Percentiles rank a stretch among this genome's conserved stretches.
Conservation (phyloP, 768 basidiomycete species). For the Asterophora parasitica region DNA sequence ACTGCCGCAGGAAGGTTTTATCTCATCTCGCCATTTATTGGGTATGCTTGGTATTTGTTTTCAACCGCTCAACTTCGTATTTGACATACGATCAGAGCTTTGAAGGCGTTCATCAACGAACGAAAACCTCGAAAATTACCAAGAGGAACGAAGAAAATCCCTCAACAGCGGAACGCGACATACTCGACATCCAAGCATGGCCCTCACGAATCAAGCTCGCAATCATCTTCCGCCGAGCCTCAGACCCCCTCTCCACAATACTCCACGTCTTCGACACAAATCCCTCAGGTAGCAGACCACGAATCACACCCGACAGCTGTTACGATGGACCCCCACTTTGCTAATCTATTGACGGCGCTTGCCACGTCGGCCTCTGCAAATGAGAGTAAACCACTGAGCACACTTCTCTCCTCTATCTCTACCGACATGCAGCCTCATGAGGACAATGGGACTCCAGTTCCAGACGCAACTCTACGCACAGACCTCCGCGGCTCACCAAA, state of each 20-base stretch:
- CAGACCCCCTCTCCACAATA: conserved; percentile 63
- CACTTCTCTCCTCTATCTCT: conserved; percentile 12
- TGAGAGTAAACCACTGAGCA: conserved; percentile 4
- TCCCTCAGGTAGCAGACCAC: conserved; percentile 30
- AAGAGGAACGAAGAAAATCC: neutral
- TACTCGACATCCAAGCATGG: conserved; percentile 23
- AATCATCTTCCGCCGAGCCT: conserved; percentile 56
- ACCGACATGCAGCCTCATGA: conserved; percentile 6
- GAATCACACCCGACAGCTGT: conserved; percentile 26
- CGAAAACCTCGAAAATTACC: conserved; percentile 44
- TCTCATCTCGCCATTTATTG: conserved; percentile 91
- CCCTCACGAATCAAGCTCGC: conserved; percentile 62
- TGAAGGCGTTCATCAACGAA: conserved; percentile 67
- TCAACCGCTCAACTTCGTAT: neutral
- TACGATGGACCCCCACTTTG: conserved; percentile 64
- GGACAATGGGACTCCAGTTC: conserved; percentile 20
- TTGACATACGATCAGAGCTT: conserved; percentile 31
- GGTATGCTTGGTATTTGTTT: conserved; percentile 37
- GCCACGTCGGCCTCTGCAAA: conserved; percentile 44
- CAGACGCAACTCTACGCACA: conserved; percentile 18
- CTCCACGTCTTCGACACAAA: conserved; percentile 27
- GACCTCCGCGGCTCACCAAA: neutral
- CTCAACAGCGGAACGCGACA: neutral
- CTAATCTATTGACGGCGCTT: conserved; percentile 58
- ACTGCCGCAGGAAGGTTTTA: conserved; percentile 79